A percentile compares a stretch with the other conserved stretches of the same genome.
Evolutionary conservation across 31 red algal species (phyloP).

Genomic region (Asparagopsis taxiformis): DNA sequence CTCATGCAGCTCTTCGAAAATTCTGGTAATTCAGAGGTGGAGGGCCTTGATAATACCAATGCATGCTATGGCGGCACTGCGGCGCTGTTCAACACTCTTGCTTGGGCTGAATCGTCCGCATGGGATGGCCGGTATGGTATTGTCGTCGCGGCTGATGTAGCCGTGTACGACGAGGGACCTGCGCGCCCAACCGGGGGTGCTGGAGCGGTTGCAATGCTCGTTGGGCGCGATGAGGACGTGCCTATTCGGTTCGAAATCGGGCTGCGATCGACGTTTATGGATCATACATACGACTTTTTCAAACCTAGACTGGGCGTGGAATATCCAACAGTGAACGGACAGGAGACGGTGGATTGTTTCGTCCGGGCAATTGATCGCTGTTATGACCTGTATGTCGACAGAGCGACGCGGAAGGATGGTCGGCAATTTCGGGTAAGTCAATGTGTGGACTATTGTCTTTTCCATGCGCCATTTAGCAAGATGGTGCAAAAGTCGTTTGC

Average conservation of each 20-base stretch:
- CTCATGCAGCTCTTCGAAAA: slow-evolving; percentile 88
- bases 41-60: slow-evolving; percentile 91
- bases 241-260: slow-evolving; percentile 74
- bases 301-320: slow-evolving; percentile 75
- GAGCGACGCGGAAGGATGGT: slow-evolving; percentile 27
- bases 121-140: slow-evolving; percentile 91
- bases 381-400: slow-evolving; percentile 56
- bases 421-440: slow-evolving; percentile 14
- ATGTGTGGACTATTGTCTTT: slow-evolving; percentile 72
- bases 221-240: slow-evolving; percentile 34
- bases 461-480: slow-evolving; percentile 97
- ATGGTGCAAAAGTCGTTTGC: slow-evolving; percentile 94
- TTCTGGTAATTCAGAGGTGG: slow-evolving; percentile 80
- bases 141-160: slow-evolving; percentile 91
- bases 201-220: slow-evolving; percentile 89
- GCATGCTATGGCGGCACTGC: slow-evolving; percentile 93
- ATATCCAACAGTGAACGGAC: slow-evolving; percentile 88
- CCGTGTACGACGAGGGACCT: slow-evolving; percentile 84
- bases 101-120: slow-evolving; percentile 79
- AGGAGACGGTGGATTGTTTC: slow-evolving; percentile 87
- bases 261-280: slow-evolving; percentile 74
- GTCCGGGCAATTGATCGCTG: slow-evolving; percentile 80
- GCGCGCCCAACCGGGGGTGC: slow-evolving; percentile 88
- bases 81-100: slow-evolving; percentile 86
- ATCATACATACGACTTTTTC: slow-evolving; percentile 91